Base-by-base conservation (phyloP, 2,329 filamentous ascomycete species). In the Cercospora zeae-maydis region DNA sequence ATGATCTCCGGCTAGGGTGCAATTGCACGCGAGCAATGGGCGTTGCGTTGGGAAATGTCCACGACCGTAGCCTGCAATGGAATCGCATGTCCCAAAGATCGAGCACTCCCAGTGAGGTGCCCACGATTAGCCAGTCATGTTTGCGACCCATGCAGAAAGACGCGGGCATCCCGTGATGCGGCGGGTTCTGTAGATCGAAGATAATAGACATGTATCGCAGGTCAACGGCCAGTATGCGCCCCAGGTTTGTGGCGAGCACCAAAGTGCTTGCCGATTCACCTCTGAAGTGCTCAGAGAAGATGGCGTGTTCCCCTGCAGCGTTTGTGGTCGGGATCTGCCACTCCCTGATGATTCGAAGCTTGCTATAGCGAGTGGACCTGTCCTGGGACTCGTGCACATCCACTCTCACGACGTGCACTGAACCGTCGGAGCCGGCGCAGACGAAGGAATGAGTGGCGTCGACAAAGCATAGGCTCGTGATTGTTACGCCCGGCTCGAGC, bases 71-170 rank as follows among this genome's bases (percentile, higher is more conserved):
- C 21, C 92, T 86, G 70, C 98, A 85, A 68, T 87, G 89, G 81
- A 99, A 99, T n/a, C 95, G 89, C 42, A 99, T 82, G 76, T 99
- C 95, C 95, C 95, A 99, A 1, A 99, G 83, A 73, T 96, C 90
- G 7, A 99, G 81, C 30, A 98, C 88, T 36, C 96, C 95, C 74
- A 98, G 93, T 0, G 92, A 91, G 0, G 96, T 99, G 36, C 93
- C 95, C 0, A 98, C 79, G 1, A 96, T 84, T 2, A 99, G 81
- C 95, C 95, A 99, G 72, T 95, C 92, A 56, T 90, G 88, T 73
- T 88, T 91, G 62, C 86, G 85, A 72, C 97, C 92, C 33, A 96
- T 83, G 71, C 90, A 93, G 76, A 99, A 97, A 69, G 91, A 95
- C 0, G 91, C 97, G 1, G 92, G 91, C 0, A 88, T 91, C 11